Conservation (phyloP, 2,329 filamentous ascomycete species). For the Beauveria bassiana region DNA sequence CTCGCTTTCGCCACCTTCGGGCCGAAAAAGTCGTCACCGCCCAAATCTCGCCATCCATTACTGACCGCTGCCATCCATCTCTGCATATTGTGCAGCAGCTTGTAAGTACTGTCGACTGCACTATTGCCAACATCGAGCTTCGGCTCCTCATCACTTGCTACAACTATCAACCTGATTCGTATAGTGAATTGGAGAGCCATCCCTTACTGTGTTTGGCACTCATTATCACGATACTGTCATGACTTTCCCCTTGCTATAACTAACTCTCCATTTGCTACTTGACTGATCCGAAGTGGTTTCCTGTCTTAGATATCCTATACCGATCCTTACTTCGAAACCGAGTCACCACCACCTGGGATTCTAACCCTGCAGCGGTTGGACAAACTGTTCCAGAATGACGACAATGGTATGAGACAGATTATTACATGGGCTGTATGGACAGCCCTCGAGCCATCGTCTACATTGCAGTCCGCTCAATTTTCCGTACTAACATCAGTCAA, state of each 20-base stretch:
- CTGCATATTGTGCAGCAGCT: background rate
- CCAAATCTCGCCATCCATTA: conserved; percentile 1
- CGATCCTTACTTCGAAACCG: background rate
- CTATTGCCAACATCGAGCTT: background rate
- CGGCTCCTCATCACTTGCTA: background rate
- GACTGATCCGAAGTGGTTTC: background rate
- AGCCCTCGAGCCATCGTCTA: no score
- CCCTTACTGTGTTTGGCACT: no score
- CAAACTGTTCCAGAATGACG: conserved; percentile 33
- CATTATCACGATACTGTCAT: no score
- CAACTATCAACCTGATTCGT: background rate
- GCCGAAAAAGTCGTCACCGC: conserved; percentile 9
- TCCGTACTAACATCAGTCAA: background rate
- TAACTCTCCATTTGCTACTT: background rate
- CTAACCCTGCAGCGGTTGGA: background rate
- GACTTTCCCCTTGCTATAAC: no score
- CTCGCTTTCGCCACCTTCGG: background rate
- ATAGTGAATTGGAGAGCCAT: no score
- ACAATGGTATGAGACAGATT: conserved; percentile 40
- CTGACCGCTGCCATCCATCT: background rate
- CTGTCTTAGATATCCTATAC: background rate
- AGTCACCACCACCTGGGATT: background rate
- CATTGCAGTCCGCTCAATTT: background rate
- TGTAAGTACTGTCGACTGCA: background rate
- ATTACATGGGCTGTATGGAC: background rate